Percentiles rank a stretch among this genome's conserved stretches.
phyloP scores from a whole-genome alignment of 2,329 filamentous ascomycete genomes.

The Aspergillus eucalypticola region DNA sequence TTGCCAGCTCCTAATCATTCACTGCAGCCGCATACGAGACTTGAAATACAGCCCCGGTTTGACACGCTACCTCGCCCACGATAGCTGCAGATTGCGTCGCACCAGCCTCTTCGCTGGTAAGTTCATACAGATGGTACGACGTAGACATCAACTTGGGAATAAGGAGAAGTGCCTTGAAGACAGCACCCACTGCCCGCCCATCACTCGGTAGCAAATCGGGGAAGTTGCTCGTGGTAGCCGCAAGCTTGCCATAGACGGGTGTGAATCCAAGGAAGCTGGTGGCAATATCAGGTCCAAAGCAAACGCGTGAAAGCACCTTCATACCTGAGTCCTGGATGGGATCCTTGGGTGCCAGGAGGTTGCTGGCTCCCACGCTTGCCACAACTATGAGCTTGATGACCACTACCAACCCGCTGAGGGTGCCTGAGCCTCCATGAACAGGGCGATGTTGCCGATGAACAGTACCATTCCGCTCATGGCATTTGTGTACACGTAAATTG shows the following conservation, averaged over 20 bases:
- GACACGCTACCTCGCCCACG: constrained; percentile 10
- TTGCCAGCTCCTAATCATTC: constrained; percentile 4
- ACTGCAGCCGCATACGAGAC: constrained; percentile 10
- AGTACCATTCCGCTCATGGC: neutral
- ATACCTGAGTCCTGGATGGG: neutral
- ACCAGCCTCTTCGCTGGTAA: neutral
- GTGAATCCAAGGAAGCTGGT: neutral
- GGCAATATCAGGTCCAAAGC: neutral
- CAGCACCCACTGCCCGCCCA: neutral
- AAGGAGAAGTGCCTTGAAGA: neutral
- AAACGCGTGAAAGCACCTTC: neutral
- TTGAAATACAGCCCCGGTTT: neutral
- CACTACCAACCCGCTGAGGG: neutral
- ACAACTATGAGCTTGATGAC: neutral
- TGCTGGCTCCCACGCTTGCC: neutral
- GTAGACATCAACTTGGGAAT: neutral
- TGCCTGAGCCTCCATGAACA: neutral
- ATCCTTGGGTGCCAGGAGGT: neutral
- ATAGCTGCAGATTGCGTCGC: constrained; percentile 7
- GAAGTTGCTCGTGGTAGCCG: neutral
- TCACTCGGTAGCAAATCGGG: neutral
- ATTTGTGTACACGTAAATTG: neutral
- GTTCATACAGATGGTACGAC: constrained; percentile 11
- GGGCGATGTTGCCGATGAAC: neutral
- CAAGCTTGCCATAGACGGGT: neutral